Conservation (phyloP, 768 basidiomycete genomes). For the Lentinus tigrinus region DNA sequence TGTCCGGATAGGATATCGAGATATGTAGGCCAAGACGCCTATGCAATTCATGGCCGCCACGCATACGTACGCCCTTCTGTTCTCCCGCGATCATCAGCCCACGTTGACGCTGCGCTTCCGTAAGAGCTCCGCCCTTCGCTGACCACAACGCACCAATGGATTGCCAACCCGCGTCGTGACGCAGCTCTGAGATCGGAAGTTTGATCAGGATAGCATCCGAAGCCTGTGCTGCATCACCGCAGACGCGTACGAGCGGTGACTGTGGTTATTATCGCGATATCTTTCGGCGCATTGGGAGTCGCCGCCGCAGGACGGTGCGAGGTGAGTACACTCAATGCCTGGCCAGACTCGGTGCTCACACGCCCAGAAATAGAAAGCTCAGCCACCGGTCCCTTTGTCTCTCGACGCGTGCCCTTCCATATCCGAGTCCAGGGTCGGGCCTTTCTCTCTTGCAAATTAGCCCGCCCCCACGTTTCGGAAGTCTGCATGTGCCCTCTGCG, state of each 20-base stretch:
- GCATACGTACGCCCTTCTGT: neutral
- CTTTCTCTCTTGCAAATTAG: neutral
- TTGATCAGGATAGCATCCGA: neutral
- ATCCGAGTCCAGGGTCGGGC: neutral
- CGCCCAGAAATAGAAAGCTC: neutral
- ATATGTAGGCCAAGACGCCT: neutral
- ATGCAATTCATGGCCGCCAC: neutral
- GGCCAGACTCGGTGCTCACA: neutral
- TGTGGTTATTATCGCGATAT: neutral
- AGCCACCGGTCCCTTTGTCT: neutral
- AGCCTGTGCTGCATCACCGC: neutral
- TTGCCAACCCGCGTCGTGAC: neutral
- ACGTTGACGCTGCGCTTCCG: neutral
- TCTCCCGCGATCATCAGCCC: slow-evolving; percentile 13
- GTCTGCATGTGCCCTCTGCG: too few species aligned
- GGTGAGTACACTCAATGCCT: neutral
- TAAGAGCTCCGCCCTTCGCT: neutral
- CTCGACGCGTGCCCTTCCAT: neutral
- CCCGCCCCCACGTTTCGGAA: neutral
- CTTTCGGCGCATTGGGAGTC: neutral
- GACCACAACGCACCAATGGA: neutral
- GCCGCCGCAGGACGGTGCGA: neutral
- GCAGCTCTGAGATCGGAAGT: neutral
- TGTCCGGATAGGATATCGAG: neutral
- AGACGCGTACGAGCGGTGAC: neutral